These are phyloP conservation scores for Choanephora cucurbitarum DNA, from an alignment of 371 early-diverging fungal genomes.

Conservation along the genomic window DNA sequence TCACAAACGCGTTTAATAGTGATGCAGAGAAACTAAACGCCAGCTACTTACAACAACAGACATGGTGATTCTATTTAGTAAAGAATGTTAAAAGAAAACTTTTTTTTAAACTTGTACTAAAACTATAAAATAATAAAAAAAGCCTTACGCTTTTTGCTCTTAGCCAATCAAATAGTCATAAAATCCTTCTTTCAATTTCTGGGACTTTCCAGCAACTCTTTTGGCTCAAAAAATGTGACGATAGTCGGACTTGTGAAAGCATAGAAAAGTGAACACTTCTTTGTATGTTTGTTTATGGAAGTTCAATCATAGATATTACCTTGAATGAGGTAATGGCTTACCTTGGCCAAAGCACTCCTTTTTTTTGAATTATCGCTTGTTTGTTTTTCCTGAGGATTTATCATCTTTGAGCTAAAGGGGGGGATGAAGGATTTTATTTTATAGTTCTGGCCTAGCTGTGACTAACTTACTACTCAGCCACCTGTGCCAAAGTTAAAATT, in stretches of 20 bases:
- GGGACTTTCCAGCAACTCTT: constrained; percentile 16
- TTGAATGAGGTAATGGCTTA: too few species aligned
- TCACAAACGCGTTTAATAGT: not conserved
- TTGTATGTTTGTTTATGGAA: not conserved
- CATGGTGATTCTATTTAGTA: constrained; percentile 26
- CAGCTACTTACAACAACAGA: constrained; percentile 58
- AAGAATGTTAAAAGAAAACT: constrained; percentile 19
- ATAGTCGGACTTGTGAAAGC: constrained; percentile 1
- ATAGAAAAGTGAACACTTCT: constrained; percentile 10
- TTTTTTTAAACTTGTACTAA: constrained; percentile 3
- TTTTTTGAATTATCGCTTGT: too few species aligned
- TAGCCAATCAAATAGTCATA: constrained; percentile 7
- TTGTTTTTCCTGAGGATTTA: too few species aligned
- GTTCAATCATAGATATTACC: too few species aligned
- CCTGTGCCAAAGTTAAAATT: too few species aligned
- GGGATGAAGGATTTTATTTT: too few species aligned
- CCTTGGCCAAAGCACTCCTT: too few species aligned
- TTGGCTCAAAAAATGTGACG: not conserved
- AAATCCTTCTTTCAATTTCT: constrained; percentile 23
- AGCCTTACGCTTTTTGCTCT: constrained; percentile 6
- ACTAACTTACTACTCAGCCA: too few species aligned
- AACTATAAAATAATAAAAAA: constrained; percentile 1
- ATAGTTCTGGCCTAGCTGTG: too few species aligned
- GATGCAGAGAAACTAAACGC: too few species aligned
- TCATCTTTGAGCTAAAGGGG: too few species aligned